Percentiles rank a stretch among this genome's conserved stretches.
Conservation (phyloP, 78 protist genomes). For the Bodo saltans region DNA sequence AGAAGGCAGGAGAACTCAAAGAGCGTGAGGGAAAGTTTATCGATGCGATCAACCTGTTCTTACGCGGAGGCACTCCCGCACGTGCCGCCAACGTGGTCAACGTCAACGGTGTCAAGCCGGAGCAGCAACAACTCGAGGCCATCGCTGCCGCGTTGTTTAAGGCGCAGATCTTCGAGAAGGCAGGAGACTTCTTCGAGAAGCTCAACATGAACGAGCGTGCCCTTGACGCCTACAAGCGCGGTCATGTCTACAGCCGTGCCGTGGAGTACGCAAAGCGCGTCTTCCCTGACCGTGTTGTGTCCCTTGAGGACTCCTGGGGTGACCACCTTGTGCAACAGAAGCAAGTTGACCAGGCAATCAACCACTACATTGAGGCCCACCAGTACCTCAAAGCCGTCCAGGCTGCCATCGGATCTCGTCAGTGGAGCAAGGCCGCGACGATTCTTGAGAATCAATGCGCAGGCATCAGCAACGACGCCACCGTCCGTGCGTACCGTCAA, state of each 20-base stretch:
- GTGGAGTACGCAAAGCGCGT: slow-evolving; percentile 57
- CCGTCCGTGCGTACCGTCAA: slow-evolving; percentile 18
- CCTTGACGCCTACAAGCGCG: slow-evolving; percentile 60
- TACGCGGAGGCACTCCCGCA: slow-evolving; percentile 69
- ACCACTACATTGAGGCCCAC: slow-evolving; percentile 75
- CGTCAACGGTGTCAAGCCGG: neutral
- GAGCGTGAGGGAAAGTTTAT: slow-evolving; percentile 49
- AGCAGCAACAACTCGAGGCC: slow-evolving; percentile 30
- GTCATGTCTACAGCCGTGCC: slow-evolving; percentile 66
- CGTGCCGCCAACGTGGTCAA: slow-evolving; percentile 61
- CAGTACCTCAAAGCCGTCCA: slow-evolving; percentile 60
- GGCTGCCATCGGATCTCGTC: slow-evolving; percentile 65
- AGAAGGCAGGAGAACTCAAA: slow-evolving; percentile 61
- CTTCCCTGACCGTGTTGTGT: slow-evolving; percentile 48
- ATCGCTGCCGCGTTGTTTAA: slow-evolving; percentile 48
- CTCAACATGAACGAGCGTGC: slow-evolving; percentile 51
- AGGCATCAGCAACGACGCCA: neutral
- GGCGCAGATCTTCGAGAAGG: slow-evolving; percentile 50
- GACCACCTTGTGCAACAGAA: slow-evolving; percentile 52
- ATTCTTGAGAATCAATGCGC: slow-evolving; percentile 1
- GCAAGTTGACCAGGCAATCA: slow-evolving; percentile 62
- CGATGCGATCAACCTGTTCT: slow-evolving; percentile 56
- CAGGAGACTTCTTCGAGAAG: slow-evolving; percentile 74
- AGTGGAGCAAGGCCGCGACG: slow-evolving; percentile 61
- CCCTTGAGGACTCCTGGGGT: slow-evolving; percentile 68